A percentile compares a stretch with the other conserved stretches of the same genome.
Conservation (phyloP, 305 asterid genomes). For the Salvia sclarea region DNA sequence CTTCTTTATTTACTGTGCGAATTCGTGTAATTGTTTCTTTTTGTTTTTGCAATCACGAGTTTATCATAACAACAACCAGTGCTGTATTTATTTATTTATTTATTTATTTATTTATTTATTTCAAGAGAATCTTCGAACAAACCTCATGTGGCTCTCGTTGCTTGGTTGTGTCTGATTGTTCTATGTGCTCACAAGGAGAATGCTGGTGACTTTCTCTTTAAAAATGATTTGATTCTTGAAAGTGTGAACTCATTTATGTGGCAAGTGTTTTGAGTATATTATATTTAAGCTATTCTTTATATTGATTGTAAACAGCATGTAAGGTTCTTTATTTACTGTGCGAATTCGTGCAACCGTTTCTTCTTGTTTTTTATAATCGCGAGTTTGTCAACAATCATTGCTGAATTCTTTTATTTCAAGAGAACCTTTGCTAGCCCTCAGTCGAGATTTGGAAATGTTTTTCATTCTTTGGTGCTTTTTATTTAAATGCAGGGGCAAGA, state of each 20-base stretch:
- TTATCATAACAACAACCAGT: background rate
- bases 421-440: no score
- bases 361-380: background rate
- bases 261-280: no score
- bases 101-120: no score
- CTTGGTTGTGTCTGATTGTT: no score
- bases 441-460: background rate
- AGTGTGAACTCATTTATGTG: no score
- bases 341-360: background rate
- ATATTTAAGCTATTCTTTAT: background rate
- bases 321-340: background rate
- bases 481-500: slow-evolving; percentile 48
- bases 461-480: slow-evolving; percentile 15
- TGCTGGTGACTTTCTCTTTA: no score
- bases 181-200: no score
- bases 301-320: background rate
- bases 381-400: background rate
- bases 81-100: no score
- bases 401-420: background rate
- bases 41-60: background rate
- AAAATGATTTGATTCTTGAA: no score
- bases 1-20: background rate
- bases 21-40: background rate
- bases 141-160: no score
- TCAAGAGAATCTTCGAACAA: no score